Evolutionary conservation across 1,284 basidiomycete species (phyloP).

Genomic region (Apiotrichum brassicae): DNA sequence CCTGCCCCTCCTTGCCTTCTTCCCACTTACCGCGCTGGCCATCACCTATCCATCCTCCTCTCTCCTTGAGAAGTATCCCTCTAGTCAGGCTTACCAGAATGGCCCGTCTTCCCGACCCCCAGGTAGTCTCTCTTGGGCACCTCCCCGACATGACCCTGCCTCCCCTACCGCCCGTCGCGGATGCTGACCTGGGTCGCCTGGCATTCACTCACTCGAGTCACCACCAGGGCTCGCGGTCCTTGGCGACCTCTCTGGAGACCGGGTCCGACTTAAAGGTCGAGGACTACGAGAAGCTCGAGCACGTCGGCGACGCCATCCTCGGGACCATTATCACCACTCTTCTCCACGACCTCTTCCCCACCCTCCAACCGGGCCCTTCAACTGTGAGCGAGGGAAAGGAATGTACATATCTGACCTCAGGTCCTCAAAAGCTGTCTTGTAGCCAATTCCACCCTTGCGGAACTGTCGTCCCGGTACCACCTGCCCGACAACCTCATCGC

Average conservation of each 20-base stretch:
- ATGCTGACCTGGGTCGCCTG: slow-evolving; percentile 13
- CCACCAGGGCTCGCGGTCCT: slow-evolving; percentile 1
- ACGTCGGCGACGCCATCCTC: slow-evolving; percentile 36
- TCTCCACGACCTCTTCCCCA: slow-evolving; percentile 35
- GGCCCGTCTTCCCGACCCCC: too few relatives aligned
- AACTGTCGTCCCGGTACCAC: slow-evolving; percentile 26
- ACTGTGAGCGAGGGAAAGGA: slow-evolving; percentile 25
- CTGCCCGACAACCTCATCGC: slow-evolving; percentile 24
- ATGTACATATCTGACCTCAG: slow-evolving; percentile 12
- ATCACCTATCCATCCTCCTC: too few relatives aligned
- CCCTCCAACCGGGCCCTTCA: slow-evolving; percentile 25
- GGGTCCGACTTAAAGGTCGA: slow-evolving; percentile 6
- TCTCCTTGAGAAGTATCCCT: too few relatives aligned
- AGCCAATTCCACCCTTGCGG: slow-evolving; percentile 26
- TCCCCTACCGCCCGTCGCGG: slow-evolving; percentile 29
- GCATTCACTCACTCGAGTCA: slow-evolving; percentile 28
- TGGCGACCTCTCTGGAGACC: slow-evolving; percentile 11
- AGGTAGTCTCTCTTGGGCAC: slow-evolving; percentile 8
- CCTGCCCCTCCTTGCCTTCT: too few relatives aligned
- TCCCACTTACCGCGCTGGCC: neutral
- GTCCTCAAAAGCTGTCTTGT: slow-evolving; percentile 32
- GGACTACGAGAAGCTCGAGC: slow-evolving; percentile 43
- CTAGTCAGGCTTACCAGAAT: too few relatives aligned
- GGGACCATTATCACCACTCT: slow-evolving; percentile 28
- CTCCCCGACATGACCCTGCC: slow-evolving; percentile 24